Base-by-base conservation (phyloP, 495 filamentous ascomycete species). In the Neurospora sp. region DNA sequence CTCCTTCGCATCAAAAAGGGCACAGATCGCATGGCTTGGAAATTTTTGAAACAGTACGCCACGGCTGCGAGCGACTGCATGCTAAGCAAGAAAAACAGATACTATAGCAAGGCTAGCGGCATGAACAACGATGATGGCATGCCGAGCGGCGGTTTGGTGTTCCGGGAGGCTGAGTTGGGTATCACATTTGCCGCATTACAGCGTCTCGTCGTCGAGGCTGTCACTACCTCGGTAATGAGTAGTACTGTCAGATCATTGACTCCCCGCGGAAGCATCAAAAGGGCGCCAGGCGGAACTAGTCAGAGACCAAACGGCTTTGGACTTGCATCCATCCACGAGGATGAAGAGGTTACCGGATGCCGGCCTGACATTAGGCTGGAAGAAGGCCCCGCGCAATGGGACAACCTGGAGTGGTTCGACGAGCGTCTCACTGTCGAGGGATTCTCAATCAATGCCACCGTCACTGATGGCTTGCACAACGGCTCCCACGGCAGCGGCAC, bases 11-110 rank as follows among this genome's bases (percentile, higher is more conserved):
- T 84, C 76, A 80, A 74, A 70, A 1, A 11, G 14, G 14, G 0
- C 4, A 84, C 82, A n/a, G 79, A 83, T 44, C 74, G 74, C 18
- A 84, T 84, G 82, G 78, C 77, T 18, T 75, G 70, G 18, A 12
- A 12, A 10, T 83, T 83, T 75, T 60, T 74, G 31, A 1, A 81
- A 62, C 72, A 70, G 14, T 83, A 83, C 73, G 73, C 74, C 31
- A 71, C 49, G 6, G 69, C 71, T 39, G 16, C 49, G 31, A 76
- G 77, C 11, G 75, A 84, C 42, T 72, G 72, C 69, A 76, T 73
- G 38, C 75, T 82, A 9, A 77, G 72, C 11, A 1, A 40, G 4
- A 11, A 9, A 14, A 83, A 84, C 70, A 70, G 37, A 2, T 82
- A 81, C 76, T 74, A 75, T 54, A 10, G n/a, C 10, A 23, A 77